Evolutionary conservation across 768 basidiomycete genomes (phyloP).

Genomic region (Russula lepida): DNA sequence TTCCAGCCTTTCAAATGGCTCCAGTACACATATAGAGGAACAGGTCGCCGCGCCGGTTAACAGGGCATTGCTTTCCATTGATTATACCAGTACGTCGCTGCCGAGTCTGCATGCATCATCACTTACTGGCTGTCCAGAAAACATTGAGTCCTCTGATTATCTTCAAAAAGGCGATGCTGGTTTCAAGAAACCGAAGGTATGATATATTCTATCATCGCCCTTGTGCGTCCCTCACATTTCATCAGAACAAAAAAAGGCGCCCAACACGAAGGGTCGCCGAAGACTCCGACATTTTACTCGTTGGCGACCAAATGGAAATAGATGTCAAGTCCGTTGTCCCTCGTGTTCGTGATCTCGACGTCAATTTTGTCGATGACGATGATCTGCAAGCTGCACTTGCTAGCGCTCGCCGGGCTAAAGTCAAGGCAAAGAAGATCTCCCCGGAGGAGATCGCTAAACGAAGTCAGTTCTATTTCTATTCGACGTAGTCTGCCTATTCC

Average conservation of each 20-base stretch:
- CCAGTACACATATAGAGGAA: conserved; percentile 37
- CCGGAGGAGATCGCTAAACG: conserved; percentile 77
- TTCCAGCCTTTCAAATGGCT: conserved; percentile 34
- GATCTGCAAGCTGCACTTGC: conserved; percentile 92
- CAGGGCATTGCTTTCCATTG: conserved; percentile 73
- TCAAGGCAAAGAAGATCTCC: conserved; percentile 66
- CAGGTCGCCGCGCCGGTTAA: conserved; percentile 57
- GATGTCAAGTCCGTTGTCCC: conserved; percentile 66
- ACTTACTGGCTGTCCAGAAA: conserved; percentile 46
- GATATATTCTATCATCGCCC: conserved; percentile 11
- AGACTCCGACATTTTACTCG: conserved; percentile 40
- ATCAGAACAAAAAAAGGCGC: conserved; percentile 89
- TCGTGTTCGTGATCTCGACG: conserved; percentile 63
- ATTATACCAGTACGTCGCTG: conserved; percentile 72
- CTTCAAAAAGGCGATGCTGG: conserved; percentile 84
- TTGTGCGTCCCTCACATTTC: neutral
- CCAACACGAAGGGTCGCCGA: conserved; percentile 55
- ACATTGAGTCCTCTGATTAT: conserved; percentile 80
- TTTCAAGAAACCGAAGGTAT: conserved; percentile 90
- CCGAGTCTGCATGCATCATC: neutral
- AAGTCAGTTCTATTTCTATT: conserved; percentile 41
- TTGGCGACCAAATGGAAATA: conserved; percentile 64
- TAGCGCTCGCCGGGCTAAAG: conserved; percentile 72
- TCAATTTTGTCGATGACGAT: conserved; percentile 96
- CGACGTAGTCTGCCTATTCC: neutral